phyloP scores from a whole-genome alignment of 2,329 filamentous ascomycete species.

The Fusarium transvaalense region DNA sequence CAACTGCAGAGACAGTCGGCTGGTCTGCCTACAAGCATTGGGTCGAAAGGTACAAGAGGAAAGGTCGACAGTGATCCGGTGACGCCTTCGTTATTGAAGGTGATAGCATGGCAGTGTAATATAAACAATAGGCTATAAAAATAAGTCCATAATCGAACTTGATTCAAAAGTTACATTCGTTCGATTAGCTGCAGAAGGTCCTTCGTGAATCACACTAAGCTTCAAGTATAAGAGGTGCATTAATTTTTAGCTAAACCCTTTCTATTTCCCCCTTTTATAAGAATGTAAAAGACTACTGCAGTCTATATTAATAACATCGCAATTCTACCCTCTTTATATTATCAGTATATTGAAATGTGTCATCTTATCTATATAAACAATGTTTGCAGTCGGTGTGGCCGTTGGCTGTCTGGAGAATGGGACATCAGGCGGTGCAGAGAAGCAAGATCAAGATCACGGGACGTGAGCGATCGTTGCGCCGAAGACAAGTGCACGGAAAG shows the following conservation, averaged over 20 bases:
- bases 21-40: no score
- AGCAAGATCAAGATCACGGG: not conserved
- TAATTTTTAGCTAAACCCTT: no score
- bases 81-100: no score
- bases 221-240: not conserved
- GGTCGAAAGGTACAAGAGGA: no score
- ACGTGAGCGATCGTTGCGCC: not conserved
- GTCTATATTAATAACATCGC: not conserved
- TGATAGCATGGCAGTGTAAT: no score
- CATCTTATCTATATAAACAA: not conserved
- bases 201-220: not conserved
- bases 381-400: not conserved
- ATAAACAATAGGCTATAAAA: no score
- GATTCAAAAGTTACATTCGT: no score
- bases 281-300: rapidly evolving
- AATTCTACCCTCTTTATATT: no score
- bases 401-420: not conserved
- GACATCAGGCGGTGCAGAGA: not conserved
- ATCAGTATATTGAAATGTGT: not conserved
- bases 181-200: not conserved
- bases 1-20: no score
- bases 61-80: no score
- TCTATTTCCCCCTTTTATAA: not conserved
- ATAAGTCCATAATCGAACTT: no score
- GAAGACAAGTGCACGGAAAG: not conserved